Base-by-base conservation (phyloP, 345 rosid genomes). In the Barbarea vulgaris region DNA sequence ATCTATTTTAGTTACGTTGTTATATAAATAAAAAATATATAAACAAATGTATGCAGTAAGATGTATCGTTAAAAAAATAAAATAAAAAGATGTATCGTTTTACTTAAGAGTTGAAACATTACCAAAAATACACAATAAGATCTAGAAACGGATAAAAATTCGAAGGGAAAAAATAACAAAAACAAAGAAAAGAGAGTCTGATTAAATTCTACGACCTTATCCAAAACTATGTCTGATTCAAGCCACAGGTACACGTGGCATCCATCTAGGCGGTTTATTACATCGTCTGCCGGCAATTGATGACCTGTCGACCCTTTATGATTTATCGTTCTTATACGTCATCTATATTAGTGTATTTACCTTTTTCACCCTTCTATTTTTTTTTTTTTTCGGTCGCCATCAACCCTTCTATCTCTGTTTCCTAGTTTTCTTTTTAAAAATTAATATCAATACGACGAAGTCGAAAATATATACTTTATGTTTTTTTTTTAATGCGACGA, bases 201-300 rank as follows among this genome's bases (percentile, higher is more conserved):
- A 25, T 37, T 59, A 67, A 58, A 28, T 59, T 60, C 56, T 58
- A 30, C 48, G 7, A 44, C 72, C 80, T 77, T 62, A 77, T 77
- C 80, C 80, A 77, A 64, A 77, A 25, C 67, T 37, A 63, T 13
- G 31, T 37, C 19, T 33, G 57, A 53, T 36, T 53, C 33, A 34
- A 22, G 17, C 27, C 9, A n/a, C 48, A n/a, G 8, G 55, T 28
- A 77, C 72, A 77, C 80, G 80, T 77, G 80, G 70, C 58, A 34
- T 50, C 46, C 59, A 62, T 77, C 67, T 54, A 31, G 11, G 22
- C 75, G 57, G 21, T 39, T 61, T 36, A 10, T 65, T 74, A 51
- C 34, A 19, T 39, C 69, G 47, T 33, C 65, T 60, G 41, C 70
- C 75, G 70, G 25, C 3, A 47, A 34, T 27, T 70, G 66, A 70